Evolutionary conservation across 1,139 yeast genomes (phyloP), one percentile per base, ranked within the genome.

Genomic region (Blastobotrys ciferrii): DNA sequence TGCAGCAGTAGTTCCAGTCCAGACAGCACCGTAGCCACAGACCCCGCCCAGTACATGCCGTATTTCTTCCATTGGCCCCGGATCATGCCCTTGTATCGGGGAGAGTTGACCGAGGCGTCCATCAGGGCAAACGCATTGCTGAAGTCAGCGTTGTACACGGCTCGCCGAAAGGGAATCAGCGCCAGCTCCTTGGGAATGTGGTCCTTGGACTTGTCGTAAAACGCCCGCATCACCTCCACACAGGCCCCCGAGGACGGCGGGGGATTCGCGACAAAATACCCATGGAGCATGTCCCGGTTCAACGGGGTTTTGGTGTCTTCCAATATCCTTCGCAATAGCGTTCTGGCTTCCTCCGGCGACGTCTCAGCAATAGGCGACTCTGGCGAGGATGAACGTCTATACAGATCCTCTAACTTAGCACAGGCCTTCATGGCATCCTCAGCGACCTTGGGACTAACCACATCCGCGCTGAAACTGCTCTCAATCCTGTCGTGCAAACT

Each of bases 81-180:
- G 39, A 61, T 58, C 47, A 48, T 43, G 2, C 32, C 35, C 33
- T 43, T 50, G 25, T 47, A 44, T 28, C 62, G 63, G 18, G 61
- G 56, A 47, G 80, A 78, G 1, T 83, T 89, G 2, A 80, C 78
- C 0, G 92, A 81, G 43, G 75, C 60, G 55, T 84, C 87, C 28
- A 86, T 72, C 37, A 84, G 63, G 44, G 72, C 73, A 37, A 84
- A 66, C 0, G 89, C 87, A 41, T 71, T 71, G 33, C 73, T 70
- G 51, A 83, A 73, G 49, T 84, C 82, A 1, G 81, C 86, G 53
- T 78, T 73, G 66, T 75, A 82, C 1, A 84, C 66, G 4, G 82
- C 73, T 40, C 74, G 65, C 17, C 92, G 68, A 52, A 85, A 77
- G 0, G 91, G 85, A 19, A 84, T 75, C 66, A 83, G 68, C 1